Conservation (phyloP, 257 asterid genomes). For the Salvia hispanica region DNA sequence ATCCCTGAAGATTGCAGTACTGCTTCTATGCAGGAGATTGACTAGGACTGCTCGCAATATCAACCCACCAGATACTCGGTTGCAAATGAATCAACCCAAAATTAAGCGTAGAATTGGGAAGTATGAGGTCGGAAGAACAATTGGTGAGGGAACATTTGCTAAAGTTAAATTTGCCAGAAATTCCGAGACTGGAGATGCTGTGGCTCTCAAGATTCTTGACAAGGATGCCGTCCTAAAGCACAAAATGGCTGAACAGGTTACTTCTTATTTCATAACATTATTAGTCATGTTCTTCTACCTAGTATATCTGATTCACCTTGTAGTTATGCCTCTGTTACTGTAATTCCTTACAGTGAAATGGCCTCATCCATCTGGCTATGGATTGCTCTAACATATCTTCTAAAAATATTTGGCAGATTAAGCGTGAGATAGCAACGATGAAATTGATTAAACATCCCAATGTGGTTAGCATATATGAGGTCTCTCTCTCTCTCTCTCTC, state of each 20-base stretch:
- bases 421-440: slow-evolving; percentile 91
- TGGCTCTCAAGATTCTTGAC: slow-evolving; percentile 88
- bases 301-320: neutral
- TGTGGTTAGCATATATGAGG: slow-evolving; percentile 85
- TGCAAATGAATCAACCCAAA: slow-evolving; percentile 68
- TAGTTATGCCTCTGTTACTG: neutral
- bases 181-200: slow-evolving; percentile 73
- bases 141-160: slow-evolving; percentile 97
- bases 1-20: slow-evolving; percentile 24
- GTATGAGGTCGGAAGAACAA: slow-evolving; percentile 94
- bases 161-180: slow-evolving; percentile 87
- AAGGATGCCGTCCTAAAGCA: slow-evolving; percentile 91
- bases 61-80: slow-evolving; percentile 5
- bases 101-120: slow-evolving; percentile 76
- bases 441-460: slow-evolving; percentile 89
- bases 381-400: slow-evolving; percentile 21
- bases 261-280: neutral
- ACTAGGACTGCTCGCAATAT: slow-evolving; percentile 8
- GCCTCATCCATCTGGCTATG: slow-evolving; percentile 10
- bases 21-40: slow-evolving; percentile 39
- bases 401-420: slow-evolving; percentile 53
- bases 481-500: slow-evolving; percentile 33
- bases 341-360: neutral
- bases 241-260: slow-evolving; percentile 95
- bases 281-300: neutral